Conservation (phyloP, 768 basidiomycete genomes). For the Scleroderma citrinum region DNA sequence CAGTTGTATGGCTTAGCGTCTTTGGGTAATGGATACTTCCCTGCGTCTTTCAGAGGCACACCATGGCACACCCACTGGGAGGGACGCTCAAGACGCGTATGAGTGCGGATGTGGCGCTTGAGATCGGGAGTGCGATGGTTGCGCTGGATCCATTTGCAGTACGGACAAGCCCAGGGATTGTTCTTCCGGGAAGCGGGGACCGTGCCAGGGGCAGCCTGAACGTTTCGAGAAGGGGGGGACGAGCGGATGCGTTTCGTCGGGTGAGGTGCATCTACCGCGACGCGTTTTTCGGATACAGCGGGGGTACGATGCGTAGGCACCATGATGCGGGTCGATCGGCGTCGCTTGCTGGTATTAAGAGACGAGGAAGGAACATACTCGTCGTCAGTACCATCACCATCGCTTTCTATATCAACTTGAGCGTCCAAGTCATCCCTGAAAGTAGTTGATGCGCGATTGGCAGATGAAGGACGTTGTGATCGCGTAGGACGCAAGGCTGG, state of each 20-base stretch:
- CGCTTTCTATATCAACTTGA: conserved; percentile 32
- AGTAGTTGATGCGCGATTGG: neutral
- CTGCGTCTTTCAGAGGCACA: conserved; percentile 22
- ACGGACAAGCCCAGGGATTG: conserved; percentile 40
- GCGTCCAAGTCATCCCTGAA: conserved; percentile 14
- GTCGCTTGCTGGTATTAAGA: conserved; percentile 30
- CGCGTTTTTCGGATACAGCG: conserved; percentile 6
- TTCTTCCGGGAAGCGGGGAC: conserved; percentile 16
- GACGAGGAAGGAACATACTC: conserved; percentile 40
- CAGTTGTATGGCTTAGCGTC: conserved; percentile 21
- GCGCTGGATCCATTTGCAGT: conserved; percentile 41
- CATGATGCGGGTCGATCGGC: conserved; percentile 12
- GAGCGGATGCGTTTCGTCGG: conserved; percentile 24
- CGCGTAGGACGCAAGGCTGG: conserved; percentile 11
- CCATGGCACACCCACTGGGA: conserved; percentile 37
- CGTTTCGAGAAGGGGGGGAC: conserved; percentile 41
- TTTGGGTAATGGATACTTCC: conserved; percentile 14
- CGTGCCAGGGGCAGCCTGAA: conserved; percentile 30
- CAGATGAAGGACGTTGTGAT: conserved; percentile 5
- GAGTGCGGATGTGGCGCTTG: conserved; percentile 53
- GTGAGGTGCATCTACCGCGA: neutral
- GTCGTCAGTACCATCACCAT: conserved; percentile 37
- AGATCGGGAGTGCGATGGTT: conserved; percentile 54
- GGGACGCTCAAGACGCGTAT: conserved; percentile 33
- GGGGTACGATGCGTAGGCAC: neutral